Evolutionary conservation across 805 yeast genomes (phyloP), one percentile per base, ranked within the genome.

Genomic region (Sungouiozyma intestinalis): DNA sequence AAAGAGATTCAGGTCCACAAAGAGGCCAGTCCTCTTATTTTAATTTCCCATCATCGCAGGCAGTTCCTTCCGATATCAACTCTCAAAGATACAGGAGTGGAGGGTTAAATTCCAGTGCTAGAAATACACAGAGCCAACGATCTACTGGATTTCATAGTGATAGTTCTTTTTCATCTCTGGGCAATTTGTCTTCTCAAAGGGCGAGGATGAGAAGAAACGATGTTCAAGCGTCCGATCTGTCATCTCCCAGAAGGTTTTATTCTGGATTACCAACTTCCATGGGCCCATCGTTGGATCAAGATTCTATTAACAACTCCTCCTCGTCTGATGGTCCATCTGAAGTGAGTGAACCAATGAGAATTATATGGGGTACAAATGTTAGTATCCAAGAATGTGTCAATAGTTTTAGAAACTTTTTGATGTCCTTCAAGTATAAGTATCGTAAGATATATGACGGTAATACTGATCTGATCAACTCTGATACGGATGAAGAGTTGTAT

Each of bases 331-430:
- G 51, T 7, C 55, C 59, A 9, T 51, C 61, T 4, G 65, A 67
- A 40, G 66, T 68, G 18, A 76, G 75, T 41, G 95, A 83, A 49
- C 94, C 95, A 0, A 77, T 79, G 18, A 74, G 94, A 54, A 95
- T 92, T 41, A 90, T 92, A 55, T 92, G 98, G 98, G 98, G 98
- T 64, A 92, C 98, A 1, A 87, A 90, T 57, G 95, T 92, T 20
- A 82, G 94, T 38, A 88, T 92, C 55, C 85, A 79, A 55, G 96
- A 92, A 56, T 81, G 92, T 52, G 74, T 84, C 33, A 81, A 77
- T 50, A 72, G 75, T 40, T 90, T 92, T 66, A 72, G 94, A 49
- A 79, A 79, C 48, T 92, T 92, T 51, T 66, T 92, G 53, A 79
- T 83, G 80, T 76, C 81, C 19, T 92, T 87, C 69, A 84, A 86